Base-by-base conservation (phyloP, 148 eudicot species). In the Chenopodium suecicum region DNA sequence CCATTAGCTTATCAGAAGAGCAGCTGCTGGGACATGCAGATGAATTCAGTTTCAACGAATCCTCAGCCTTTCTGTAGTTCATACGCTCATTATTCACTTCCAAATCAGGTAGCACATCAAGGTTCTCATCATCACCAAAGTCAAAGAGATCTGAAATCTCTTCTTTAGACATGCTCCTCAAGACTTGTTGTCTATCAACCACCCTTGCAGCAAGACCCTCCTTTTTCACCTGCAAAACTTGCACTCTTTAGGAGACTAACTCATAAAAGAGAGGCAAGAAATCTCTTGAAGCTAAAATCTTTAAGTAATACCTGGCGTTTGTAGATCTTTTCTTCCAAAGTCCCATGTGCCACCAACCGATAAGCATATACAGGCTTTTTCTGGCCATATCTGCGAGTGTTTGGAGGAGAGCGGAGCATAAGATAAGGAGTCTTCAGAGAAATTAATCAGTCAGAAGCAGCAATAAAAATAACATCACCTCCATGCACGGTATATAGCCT, bases 151-250 rank as follows among this genome's bases (percentile, higher is more conserved):
- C 97, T 73, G 90, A 82, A 88, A 96, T 92, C 87, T 96, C 99
- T 87, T 96, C 99, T 86, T 92, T 96, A 68, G 99, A 96, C 86
- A 96, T 90, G 67, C 95, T 94, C 84, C 99, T 88, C 83, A 91
- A 91, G 78, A 96, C 92, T 85, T 96, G 99, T 79, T 96, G 99
- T 84, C 94, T 88, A 85, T 96, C 99, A 32, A 96, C 99, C 52
- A 96, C 99, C 85, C 99, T 90, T 47, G 99, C 99, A 81, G 99
- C 95, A 82, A 96, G 97, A 37, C 99, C 97, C 86, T 96, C 99
- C 86, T 96, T 96, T 20, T 95, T 92, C 77, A 96, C 99, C 99
- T 95, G 87, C 76, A 68, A 20, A 66, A 79, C 79, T 46, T 23
- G 83, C 68, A 23, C 58, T 56, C 75, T 63, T 71, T 76, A 79